phyloP scores from a whole-genome alignment of 371 early-diverging fungal species.

The Mortierella sp. region DNA sequence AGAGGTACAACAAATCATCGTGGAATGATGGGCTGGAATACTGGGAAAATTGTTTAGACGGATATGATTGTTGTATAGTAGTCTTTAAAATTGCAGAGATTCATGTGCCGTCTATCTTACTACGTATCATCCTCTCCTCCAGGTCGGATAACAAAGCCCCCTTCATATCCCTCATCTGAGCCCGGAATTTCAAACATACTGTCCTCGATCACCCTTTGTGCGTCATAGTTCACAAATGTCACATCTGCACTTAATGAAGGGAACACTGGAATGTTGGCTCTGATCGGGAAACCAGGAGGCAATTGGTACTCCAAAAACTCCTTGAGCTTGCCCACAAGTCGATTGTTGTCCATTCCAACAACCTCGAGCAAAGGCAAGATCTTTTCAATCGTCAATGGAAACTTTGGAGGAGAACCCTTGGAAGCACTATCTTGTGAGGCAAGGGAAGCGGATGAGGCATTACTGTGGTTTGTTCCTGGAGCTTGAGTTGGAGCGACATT shows the following conservation, averaged over 20 bases:
- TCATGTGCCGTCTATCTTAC: not conserved
- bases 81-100: not conserved
- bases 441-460: conserved; percentile 10
- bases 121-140: conserved; percentile 41
- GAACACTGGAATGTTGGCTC: conserved; percentile 53
- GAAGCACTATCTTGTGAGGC: conserved; percentile 2
- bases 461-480: conserved; percentile 9
- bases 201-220: conserved; percentile 37
- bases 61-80: not conserved
- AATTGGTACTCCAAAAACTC: conserved; percentile 53
- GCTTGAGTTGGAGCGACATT: not conserved
- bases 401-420: conserved; percentile 19
- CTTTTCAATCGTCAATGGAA: conserved; percentile 52
- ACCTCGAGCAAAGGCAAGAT: conserved; percentile 50
- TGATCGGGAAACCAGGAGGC: conserved; percentile 57
- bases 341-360: conserved; percentile 56
- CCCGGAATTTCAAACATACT: conserved; percentile 48
- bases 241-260: conserved; percentile 54
- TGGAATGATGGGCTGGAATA: too few species aligned
- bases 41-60: not conserved
- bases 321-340: conserved; percentile 50
- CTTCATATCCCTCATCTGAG: conserved; percentile 26
- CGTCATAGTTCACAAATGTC: conserved; percentile 55
- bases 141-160: conserved; percentile 43
- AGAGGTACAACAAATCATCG: too few species aligned